These are phyloP conservation scores for Przewalskia tangutica DNA, from an alignment of 257 asterid genomes.

Conservation along the genomic window DNA sequence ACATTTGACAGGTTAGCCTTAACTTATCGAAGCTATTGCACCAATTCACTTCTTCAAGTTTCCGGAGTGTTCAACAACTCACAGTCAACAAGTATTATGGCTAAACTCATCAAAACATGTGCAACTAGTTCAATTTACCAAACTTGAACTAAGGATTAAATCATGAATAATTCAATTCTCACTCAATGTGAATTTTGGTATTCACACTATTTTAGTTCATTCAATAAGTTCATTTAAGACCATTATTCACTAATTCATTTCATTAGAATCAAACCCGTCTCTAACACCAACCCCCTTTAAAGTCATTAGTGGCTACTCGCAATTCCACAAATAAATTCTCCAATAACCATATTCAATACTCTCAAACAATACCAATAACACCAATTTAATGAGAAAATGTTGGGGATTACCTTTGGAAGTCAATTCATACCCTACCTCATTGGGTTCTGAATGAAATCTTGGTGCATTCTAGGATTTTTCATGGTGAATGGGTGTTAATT, in stretches of 20 bases:
- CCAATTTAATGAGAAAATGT: too few species aligned
- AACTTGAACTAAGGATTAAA: neutral
- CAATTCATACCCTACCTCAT: neutral
- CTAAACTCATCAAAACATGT: neutral
- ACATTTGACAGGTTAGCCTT: neutral
- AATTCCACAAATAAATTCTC: neutral
- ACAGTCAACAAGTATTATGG: neutral
- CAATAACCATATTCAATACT: neutral
- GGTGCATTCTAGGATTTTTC: neutral
- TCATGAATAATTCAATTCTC: neutral
- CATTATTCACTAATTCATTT: neutral
- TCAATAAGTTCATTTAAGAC: neutral
- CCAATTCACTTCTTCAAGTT: neutral
- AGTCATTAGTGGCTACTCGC: neutral
- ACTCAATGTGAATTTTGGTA: neutral
- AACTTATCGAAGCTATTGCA: neutral
- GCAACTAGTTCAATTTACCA: neutral
- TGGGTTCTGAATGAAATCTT: neutral
- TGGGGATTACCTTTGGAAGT: neutral
- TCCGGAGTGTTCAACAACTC: neutral
- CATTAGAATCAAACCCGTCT: neutral
- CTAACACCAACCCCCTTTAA: neutral
- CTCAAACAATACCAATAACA: neutral
- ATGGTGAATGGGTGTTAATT: conserved; percentile 50
- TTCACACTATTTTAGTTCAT: neutral